Evolutionary conservation across 176 grass and related monocot species (phyloP).

Genomic region (Alopecurus myosuroides): DNA sequence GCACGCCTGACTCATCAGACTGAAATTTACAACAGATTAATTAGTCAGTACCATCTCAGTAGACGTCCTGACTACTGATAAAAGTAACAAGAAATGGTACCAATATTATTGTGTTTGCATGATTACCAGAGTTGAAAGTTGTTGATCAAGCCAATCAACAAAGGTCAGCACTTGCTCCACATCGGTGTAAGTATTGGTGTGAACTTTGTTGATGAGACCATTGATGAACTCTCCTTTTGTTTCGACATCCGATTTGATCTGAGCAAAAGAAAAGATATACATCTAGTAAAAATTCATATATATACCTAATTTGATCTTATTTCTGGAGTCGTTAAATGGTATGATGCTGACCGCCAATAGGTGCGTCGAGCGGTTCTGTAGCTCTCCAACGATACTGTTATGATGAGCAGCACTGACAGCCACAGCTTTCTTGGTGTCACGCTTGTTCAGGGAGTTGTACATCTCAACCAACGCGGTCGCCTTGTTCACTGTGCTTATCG

Average conservation of each 20-base stretch:
- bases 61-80: not conserved
- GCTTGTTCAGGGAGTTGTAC: slow-evolving; percentile 74
- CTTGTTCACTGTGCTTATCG: slow-evolving; percentile 45
- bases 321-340: not conserved
- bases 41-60: not conserved
- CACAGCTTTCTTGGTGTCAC: slow-evolving; percentile 38
- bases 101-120: not conserved
- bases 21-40: not conserved
- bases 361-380: slow-evolving; percentile 88
- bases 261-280: not conserved
- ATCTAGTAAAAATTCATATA: not conserved
- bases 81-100: not conserved
- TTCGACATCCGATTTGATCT: slow-evolving; percentile 52
- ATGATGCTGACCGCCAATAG: slow-evolving; percentile 52
- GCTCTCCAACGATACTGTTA: slow-evolving; percentile 68
- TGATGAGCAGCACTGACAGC: slow-evolving; percentile 31
- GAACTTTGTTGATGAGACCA: slow-evolving; percentile 66
- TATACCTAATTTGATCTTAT: not conserved
- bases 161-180: slow-evolving; percentile 49
- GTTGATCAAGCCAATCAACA: slow-evolving; percentile 63
- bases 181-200: slow-evolving; percentile 39
- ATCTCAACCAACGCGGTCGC: slow-evolving; percentile 64
- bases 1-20: slow-evolving; percentile 55
- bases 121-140: slow-evolving; percentile 45
- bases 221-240: slow-evolving; percentile 79